Evolutionary conservation across 1,284 basidiomycete species (phyloP), one percentile per base, ranked within the genome.

Genomic region (Takashimella koratensis): DNA sequence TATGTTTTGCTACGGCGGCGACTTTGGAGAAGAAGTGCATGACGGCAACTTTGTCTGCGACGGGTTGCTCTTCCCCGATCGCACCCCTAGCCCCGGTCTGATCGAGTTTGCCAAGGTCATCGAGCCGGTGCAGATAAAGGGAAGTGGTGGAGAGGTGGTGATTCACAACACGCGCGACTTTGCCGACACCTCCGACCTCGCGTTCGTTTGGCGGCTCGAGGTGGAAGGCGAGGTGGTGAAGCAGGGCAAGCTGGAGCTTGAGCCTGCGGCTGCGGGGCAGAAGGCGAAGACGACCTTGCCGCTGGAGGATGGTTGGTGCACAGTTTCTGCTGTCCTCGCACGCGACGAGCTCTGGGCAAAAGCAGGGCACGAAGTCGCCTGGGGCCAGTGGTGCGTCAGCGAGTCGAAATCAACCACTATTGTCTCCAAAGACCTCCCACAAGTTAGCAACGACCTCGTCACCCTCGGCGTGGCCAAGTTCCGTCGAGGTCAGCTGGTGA

Each of bases 11-110:
- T 63, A 63, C 43, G 64, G 64, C 16, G 64, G 64, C 8, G 64
- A 65, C 49, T 65, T 65, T 58, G 64, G 62, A 20, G 64, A 65
- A 52, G 54, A 54, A 46, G 36, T 53, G 11, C 56, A 57, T 26
- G 56, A 51, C 19, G 42, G 50, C 36, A 60, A 55, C 47, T 60
- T 60, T 47, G 27, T 52, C 43, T 57, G 54, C 40, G 58, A 60
- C 27, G 58, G 58, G 3, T 25, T 62, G 5, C 22, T 58, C 2
- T 62, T 60, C 27, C 58, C 58, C 19, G 54, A 60, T 40, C 48
- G 58, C 19, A 44, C 13, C 3, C 55, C 55, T 5, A 46, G 45
- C 24, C 58, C 61, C 1, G 61, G 51, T 0, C 21, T 63, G 43
- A 26, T 50, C 40, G 56, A 59, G 40, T 40, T 60, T 36, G 44